phyloP scores from a whole-genome alignment of 805 yeast genomes.

The Lipomyces sp. region DNA sequence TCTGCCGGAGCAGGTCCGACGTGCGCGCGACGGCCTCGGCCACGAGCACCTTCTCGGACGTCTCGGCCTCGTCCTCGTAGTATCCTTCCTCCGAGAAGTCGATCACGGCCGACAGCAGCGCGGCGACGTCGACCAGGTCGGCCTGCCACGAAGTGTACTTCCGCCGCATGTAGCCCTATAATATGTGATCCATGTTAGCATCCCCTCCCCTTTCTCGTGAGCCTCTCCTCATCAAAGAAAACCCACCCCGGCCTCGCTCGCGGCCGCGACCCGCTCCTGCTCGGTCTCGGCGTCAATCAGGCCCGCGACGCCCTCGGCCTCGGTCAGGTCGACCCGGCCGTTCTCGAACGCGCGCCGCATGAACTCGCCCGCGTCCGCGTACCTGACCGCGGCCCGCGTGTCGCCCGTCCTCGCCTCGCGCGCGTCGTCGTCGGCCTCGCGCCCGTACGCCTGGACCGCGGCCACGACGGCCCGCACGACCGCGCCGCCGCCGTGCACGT shows the following conservation, averaged over 20 bases:
- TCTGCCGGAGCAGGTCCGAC: conserved; percentile 43
- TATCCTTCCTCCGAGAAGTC: conserved; percentile 96
- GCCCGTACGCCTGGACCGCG: conserved; percentile 46
- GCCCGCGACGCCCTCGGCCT: conserved; percentile 85
- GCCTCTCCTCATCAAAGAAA: background rate
- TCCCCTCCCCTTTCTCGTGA: background rate
- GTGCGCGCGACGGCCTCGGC: conserved; percentile 49
- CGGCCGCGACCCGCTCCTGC: conserved; percentile 71
- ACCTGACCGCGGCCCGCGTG: conserved; percentile 46
- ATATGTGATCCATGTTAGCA: background rate
- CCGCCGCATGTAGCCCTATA: conserved; percentile 61
- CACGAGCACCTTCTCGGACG: conserved; percentile 39
- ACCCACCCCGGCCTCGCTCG: conserved; percentile 64
- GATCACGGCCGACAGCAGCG: conserved; percentile 78
- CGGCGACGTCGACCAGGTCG: conserved; percentile 60
- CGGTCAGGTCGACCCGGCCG: conserved; percentile 79
- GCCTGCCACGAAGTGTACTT: conserved; percentile 66
- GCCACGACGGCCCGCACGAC: conserved; percentile 65
- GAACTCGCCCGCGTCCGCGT: conserved; percentile 93
- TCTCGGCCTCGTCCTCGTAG: conserved; percentile 49
- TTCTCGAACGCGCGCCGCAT: conserved; percentile 82
- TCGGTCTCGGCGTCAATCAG: conserved; percentile 94
- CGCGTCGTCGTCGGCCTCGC: conserved; percentile 6
- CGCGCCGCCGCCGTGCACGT: conserved; percentile 91
- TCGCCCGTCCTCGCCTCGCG: background rate